Conservation (phyloP, 257 asterid genomes). For the Rubia yunnanensis region DNA sequence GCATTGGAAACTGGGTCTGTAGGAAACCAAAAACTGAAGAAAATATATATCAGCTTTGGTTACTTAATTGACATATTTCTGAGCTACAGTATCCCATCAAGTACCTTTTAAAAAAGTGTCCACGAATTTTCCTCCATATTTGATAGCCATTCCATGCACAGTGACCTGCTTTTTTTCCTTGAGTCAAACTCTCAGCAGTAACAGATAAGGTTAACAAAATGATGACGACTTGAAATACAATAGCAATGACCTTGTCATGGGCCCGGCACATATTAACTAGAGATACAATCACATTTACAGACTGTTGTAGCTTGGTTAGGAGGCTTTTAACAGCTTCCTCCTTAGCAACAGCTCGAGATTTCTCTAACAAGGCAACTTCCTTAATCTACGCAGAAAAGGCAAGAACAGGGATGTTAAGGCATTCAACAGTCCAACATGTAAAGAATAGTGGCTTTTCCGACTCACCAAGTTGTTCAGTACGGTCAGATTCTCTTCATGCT, state of each 20-base stretch:
- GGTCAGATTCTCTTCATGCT: conserved; percentile 80
- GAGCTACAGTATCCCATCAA: background rate
- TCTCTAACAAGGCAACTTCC: conserved; percentile 46
- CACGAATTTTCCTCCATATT: conserved; percentile 77
- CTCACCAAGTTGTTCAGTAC: conserved; percentile 62
- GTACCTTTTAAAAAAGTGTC: conserved; percentile 81
- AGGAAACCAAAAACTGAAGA: conserved; percentile 71
- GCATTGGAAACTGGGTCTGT: conserved; percentile 50
- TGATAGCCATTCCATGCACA: conserved; percentile 71
- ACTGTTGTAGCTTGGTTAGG: conserved; percentile 53
- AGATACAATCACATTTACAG: conserved; percentile 60
- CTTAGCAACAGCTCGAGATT: conserved; percentile 41
- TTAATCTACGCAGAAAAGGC: conserved; percentile 37
- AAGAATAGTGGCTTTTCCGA: conserved; percentile 2
- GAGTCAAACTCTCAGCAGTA: conserved; percentile 13
- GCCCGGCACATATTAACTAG: conserved; percentile 62
- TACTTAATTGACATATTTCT: background rate
- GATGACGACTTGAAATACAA: conserved; percentile 7
- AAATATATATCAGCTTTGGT: conserved; percentile 10
- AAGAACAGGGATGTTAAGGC: background rate
- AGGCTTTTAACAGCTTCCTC: conserved; percentile 38
- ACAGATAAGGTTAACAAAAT: conserved; percentile 1
- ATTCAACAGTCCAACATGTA: background rate
- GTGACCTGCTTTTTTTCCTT: conserved; percentile 41
- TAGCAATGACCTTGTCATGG: conserved; percentile 45